Conservation (phyloP, 768 basidiomycete species). For the Hygrocybe punicea region DNA sequence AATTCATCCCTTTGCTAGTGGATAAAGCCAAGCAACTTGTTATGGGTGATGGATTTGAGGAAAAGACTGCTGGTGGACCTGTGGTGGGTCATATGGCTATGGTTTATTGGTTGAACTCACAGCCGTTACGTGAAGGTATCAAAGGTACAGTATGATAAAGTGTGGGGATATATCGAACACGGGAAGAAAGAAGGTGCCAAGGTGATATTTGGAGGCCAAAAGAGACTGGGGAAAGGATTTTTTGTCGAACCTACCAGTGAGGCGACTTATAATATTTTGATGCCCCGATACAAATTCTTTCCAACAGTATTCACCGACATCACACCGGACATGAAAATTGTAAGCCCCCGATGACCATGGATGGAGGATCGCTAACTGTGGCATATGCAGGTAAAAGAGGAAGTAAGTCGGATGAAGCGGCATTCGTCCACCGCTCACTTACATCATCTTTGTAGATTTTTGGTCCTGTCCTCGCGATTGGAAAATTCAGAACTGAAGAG, state of each 20-base stretch:
- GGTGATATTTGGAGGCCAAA: slow-evolving; percentile 73
- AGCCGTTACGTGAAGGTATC: slow-evolving; percentile 52
- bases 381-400: slow-evolving; percentile 57
- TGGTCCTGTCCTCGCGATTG: slow-evolving; percentile 85
- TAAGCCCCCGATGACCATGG: slow-evolving; percentile 35
- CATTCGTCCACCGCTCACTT: neutral
- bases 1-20: slow-evolving; percentile 66
- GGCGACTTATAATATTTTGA: slow-evolving; percentile 21
- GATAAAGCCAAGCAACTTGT: slow-evolving; percentile 63
- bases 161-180: slow-evolving; percentile 84
- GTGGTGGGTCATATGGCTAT: slow-evolving; percentile 51
- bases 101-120: neutral
- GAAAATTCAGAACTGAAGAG: slow-evolving; percentile 80
- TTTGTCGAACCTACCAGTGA: slow-evolving; percentile 87
- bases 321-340: slow-evolving; percentile 79
- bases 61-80: slow-evolving; percentile 73
- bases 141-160: slow-evolving; percentile 78
- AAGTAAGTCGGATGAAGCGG: slow-evolving; percentile 39
- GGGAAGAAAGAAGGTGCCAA: slow-evolving; percentile 85
- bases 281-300: slow-evolving; percentile 7
- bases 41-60: slow-evolving; percentile 80
- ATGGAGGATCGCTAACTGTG: neutral
- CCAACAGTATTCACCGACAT: slow-evolving; percentile 79
- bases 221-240: slow-evolving; percentile 73
- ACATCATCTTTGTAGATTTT: slow-evolving; percentile 61